A percentile compares a stretch with the other conserved stretches of the same genome.
Evolutionary conservation across 164 flowering plant genomes (phyloP).

Genomic region (Warburgia ugandensis): DNA sequence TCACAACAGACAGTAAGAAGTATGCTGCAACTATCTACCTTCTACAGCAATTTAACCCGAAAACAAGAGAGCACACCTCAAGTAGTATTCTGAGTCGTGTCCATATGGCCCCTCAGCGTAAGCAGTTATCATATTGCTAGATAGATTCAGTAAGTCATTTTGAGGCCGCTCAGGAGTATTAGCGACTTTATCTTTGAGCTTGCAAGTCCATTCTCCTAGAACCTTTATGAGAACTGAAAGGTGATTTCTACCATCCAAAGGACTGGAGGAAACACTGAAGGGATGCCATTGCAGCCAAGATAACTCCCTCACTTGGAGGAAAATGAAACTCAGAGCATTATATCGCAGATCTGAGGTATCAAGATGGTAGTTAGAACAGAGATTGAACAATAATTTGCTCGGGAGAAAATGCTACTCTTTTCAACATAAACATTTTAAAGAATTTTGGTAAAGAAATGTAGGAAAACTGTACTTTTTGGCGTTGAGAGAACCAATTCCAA

Average conservation of each 20-base stretch:
- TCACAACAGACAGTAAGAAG: no score
- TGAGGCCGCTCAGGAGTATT: no score
- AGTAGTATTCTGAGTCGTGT: constrained; percentile 67
- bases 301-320: constrained; percentile 63
- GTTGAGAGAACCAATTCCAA: no score
- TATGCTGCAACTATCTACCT: no score
- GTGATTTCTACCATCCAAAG: constrained; percentile 67
- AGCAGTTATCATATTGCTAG: constrained; percentile 36
- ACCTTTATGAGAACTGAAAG: constrained; percentile 70
- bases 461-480: no score
- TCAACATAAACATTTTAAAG: no score
- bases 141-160: constrained; percentile 11
- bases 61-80: no score
- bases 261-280: constrained; percentile 92
- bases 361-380: not conserved
- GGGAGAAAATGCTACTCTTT: no score
- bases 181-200: constrained; percentile 36
- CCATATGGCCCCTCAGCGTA: constrained; percentile 93
- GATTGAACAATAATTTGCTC: no score
- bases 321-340: constrained; percentile 75
- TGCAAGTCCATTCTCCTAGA: constrained; percentile 72
- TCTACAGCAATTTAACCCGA: no score
- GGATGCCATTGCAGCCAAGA: constrained; percentile 94
- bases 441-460: no score
- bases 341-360: constrained; percentile 46